These are phyloP conservation scores for Moniliella sp. DNA, from an alignment of 1,284 basidiomycete species.

Conservation along the genomic window DNA sequence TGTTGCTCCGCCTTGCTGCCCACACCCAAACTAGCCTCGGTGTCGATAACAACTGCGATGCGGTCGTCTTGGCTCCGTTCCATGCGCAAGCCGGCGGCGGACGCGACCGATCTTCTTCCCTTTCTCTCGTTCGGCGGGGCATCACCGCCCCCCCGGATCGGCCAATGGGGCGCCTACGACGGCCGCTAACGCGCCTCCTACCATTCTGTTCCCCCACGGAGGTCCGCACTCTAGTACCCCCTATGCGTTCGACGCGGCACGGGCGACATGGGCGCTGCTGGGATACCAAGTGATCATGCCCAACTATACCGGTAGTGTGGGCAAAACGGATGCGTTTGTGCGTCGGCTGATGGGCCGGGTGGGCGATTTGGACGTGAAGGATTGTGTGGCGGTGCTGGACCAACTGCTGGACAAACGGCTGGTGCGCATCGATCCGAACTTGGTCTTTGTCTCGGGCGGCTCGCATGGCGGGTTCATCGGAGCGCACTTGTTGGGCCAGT, in stretches of 20 bases:
- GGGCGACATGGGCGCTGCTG: conserved; percentile 2
- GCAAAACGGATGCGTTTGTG: conserved; percentile 37
- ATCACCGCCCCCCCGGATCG: too few relatives aligned
- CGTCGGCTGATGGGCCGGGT: conserved; percentile 41
- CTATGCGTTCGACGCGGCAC: conserved; percentile 22
- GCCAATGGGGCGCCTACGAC: too few relatives aligned
- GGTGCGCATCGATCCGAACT: conserved; percentile 22
- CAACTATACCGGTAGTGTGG: conserved; percentile 52
- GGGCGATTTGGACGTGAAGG: conserved; percentile 47
- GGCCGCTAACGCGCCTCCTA: too few relatives aligned
- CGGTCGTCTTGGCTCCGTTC: too few relatives aligned
- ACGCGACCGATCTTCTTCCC: too few relatives aligned
- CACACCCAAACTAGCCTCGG: too few relatives aligned
- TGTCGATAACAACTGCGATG: too few relatives aligned
- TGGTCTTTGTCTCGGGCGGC: conserved; percentile 46
- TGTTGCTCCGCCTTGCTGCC: too few relatives aligned
- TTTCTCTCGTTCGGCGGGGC: too few relatives aligned
- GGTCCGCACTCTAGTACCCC: conserved; percentile 44
- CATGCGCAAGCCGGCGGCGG: too few relatives aligned
- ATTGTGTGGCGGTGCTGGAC: conserved; percentile 42
- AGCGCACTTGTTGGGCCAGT: conserved; percentile 46
- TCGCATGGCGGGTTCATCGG: conserved; percentile 55
- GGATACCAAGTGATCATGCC: conserved; percentile 38
- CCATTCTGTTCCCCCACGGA: conserved; percentile 46
- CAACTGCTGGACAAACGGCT: too few relatives aligned